phyloP scores from a whole-genome alignment of 2,329 filamentous ascomycete species.

The Colletotrichum salicis region DNA sequence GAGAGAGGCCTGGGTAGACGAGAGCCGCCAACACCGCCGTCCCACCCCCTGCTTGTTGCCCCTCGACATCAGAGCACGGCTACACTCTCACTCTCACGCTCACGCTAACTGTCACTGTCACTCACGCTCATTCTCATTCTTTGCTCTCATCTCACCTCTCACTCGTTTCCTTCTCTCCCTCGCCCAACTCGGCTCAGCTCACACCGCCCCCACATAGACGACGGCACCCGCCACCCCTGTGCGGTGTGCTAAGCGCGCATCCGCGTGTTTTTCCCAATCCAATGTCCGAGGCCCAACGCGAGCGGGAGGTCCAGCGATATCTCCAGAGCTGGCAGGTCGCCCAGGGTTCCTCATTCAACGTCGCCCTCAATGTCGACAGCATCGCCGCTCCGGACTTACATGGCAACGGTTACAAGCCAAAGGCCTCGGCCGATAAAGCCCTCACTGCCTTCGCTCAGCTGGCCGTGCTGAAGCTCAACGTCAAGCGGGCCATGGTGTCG shows the following conservation, averaged over 20 bases:
- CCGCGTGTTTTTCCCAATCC: background rate
- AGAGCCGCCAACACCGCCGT: background rate
- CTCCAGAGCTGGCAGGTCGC: constrained; percentile 46
- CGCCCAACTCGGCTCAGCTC: no score
- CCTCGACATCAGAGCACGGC: background rate
- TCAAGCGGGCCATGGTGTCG: constrained; percentile 60
- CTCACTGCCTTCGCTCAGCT: constrained; percentile 62
- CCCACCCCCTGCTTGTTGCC: background rate
- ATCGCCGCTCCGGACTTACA: constrained; percentile 43
- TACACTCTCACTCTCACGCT: background rate
- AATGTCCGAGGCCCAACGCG: constrained; percentile 41
- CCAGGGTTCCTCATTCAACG: constrained; percentile 45
- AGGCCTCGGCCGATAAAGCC: constrained; percentile 48
- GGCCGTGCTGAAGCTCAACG: constrained; percentile 57
- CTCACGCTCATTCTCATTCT: background rate
- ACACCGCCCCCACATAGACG: background rate
- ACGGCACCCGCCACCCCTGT: background rate
- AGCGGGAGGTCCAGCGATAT: constrained; percentile 45
- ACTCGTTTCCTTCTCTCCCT: background rate
- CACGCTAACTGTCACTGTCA: background rate
- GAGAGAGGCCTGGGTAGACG: background rate
- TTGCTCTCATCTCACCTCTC: background rate
- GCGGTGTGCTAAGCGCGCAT: background rate
- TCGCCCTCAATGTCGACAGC: constrained; percentile 45
- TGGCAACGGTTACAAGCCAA: constrained; percentile 45